Evolutionary conservation across 352 stramenopile genomes (phyloP).

Genomic region (Phytopythium litorale): DNA sequence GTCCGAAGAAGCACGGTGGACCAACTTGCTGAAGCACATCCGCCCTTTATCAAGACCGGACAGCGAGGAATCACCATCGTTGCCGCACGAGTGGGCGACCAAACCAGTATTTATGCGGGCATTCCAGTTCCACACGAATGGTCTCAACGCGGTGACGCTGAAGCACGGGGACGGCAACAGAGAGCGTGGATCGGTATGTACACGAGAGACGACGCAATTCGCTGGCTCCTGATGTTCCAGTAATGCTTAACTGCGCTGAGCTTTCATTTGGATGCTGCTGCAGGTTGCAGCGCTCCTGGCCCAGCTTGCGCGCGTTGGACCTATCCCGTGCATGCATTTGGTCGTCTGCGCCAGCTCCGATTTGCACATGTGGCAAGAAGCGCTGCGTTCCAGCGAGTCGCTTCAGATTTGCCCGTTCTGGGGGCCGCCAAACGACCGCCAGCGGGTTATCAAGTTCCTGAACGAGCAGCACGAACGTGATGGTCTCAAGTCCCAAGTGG

Average conservation of each 20-base stretch:
- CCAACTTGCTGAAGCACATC: not conserved
- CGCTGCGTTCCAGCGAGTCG: conserved; percentile 18
- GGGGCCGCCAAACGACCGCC: conserved; percentile 37
- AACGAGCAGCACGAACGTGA: conserved; percentile 28
- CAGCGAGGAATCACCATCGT: not conserved
- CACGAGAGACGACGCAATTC: not conserved
- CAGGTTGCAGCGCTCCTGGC: conserved; percentile 13
- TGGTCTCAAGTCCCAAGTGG: conserved; percentile 33
- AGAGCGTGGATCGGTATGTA: conserved; percentile 5
- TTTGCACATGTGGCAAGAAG: conserved; percentile 34
- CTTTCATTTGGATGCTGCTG: not conserved
- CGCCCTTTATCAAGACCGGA: not conserved
- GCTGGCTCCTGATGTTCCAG: not conserved
- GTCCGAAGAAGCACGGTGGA: conserved; percentile 1
- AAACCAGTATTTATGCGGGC: conserved; percentile 7
- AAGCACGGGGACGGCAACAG: conserved; percentile 1
- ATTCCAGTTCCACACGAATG: not conserved
- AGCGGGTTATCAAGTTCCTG: conserved; percentile 31
- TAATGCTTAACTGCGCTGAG: not conserved
- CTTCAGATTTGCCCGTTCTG: conserved; percentile 52
- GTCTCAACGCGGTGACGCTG: conserved; percentile 1
- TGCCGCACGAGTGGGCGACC: not conserved
- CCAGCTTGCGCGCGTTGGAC: not conserved
- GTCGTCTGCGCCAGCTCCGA: conserved; percentile 36
- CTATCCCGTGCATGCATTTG: conserved; percentile 26